Conservation (phyloP, 352 stramenopile species). For the Globisporangium takayamanum region DNA sequence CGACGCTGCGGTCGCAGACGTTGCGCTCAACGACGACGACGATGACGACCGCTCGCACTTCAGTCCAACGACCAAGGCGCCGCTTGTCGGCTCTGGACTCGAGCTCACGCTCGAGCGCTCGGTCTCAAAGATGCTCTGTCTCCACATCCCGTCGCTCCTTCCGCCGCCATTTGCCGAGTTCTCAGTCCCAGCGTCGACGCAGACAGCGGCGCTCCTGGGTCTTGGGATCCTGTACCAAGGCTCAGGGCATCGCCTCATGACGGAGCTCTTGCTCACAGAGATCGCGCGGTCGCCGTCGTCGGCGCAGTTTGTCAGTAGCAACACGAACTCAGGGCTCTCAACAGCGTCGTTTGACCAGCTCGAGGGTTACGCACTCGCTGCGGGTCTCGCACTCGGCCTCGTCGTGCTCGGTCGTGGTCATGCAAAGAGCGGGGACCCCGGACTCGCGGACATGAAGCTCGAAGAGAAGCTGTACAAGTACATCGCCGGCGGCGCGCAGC, state of each 20-base stretch:
- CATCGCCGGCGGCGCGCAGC: slow-evolving; percentile 80
- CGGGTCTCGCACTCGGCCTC: slow-evolving; percentile 93
- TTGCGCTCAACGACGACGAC: slow-evolving; percentile 18
- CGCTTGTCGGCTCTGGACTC: slow-evolving; percentile 31
- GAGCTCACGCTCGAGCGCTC: slow-evolving; percentile 78
- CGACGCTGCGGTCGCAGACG: slow-evolving; percentile 3
- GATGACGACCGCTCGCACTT: background rate
- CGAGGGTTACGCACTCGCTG: slow-evolving; percentile 91
- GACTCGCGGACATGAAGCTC: slow-evolving; percentile 93
- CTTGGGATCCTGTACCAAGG: slow-evolving; percentile 95
- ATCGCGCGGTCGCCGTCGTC: slow-evolving; percentile 88
- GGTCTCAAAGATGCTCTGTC: slow-evolving; percentile 97
- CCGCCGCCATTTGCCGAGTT: slow-evolving; percentile 93
- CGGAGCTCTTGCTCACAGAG: slow-evolving; percentile 95
- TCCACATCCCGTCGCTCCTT: slow-evolving; percentile 96
- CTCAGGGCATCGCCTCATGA: slow-evolving; percentile 95
- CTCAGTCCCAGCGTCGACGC: slow-evolving; percentile 92
- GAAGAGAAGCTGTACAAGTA: slow-evolving; percentile 96
- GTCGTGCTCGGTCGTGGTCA: slow-evolving; percentile 88
- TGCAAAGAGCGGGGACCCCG: slow-evolving; percentile 62
- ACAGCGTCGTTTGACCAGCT: slow-evolving; percentile 80
- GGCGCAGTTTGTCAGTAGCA: slow-evolving; percentile 49
- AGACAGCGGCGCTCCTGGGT: slow-evolving; percentile 93
- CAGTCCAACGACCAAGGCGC: slow-evolving; percentile 18
- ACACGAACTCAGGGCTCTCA: slow-evolving; percentile 34